Conservation (phyloP, 495 filamentous ascomycete genomes). For the Platismatia glauca region DNA sequence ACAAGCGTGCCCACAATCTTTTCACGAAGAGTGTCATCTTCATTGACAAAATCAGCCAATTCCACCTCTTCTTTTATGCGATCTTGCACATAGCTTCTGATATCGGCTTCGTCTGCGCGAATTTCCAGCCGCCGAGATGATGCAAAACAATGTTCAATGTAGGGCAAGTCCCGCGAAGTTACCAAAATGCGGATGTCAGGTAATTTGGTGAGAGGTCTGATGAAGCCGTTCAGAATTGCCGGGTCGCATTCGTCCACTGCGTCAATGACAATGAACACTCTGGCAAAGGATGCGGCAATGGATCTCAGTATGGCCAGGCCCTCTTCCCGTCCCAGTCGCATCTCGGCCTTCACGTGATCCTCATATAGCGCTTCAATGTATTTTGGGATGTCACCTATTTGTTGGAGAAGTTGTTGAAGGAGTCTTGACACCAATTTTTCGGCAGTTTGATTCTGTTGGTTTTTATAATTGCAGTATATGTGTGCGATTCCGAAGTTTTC, state of each 20-base stretch:
- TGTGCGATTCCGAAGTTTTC: too few species aligned
- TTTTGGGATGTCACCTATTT: too few species aligned
- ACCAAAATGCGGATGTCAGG: not conserved
- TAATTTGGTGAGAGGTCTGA: not conserved
- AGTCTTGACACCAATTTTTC: too few species aligned
- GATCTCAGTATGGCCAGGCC: too few species aligned
- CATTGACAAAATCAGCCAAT: not conserved
- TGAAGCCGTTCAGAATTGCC: not conserved
- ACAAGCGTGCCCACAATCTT: not conserved
- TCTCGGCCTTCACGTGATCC: too few species aligned
- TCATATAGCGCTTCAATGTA: too few species aligned
- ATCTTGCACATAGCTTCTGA: slow-evolving; percentile 6
- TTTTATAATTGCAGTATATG: too few species aligned
- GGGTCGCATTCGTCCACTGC: slow-evolving; percentile 36
- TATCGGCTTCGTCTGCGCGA: slow-evolving; percentile 9
- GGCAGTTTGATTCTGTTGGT: too few species aligned
- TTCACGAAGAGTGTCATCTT: not conserved
- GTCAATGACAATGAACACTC: slow-evolving; percentile 36
- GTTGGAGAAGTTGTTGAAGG: too few species aligned
- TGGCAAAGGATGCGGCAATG: not conserved
- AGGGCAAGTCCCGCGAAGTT: slow-evolving; percentile 2
- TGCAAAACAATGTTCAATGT: not conserved
- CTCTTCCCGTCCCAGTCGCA: too few species aligned
- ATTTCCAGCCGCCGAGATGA: not conserved
- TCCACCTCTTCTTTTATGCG: not conserved